Conservation (phyloP, 2,329 filamentous ascomycete species). For the Colletotrichum echinochloae region DNA sequence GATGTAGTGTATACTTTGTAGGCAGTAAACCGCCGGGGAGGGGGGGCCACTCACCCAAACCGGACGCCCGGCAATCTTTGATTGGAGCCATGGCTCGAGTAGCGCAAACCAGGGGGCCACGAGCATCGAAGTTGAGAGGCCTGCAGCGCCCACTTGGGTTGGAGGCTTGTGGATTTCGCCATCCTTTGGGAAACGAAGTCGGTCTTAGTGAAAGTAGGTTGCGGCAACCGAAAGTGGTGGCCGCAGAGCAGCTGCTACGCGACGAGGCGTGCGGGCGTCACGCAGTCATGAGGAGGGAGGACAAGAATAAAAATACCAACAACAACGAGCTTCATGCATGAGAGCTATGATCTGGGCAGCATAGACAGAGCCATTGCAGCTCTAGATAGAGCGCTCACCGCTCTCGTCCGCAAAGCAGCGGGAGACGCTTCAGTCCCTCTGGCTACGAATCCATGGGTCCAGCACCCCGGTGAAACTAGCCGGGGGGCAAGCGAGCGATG, state of each 20-base stretch:
- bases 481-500: slow-evolving; percentile 21
- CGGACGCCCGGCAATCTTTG: slow-evolving; percentile 37
- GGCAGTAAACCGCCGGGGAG: not conserved
- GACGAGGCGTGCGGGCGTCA: slow-evolving; percentile 19
- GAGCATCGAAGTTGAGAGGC: slow-evolving; percentile 24
- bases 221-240: slow-evolving; percentile 18
- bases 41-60: slow-evolving; percentile 32
- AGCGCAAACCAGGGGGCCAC: slow-evolving; percentile 30
- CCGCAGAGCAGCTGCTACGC: slow-evolving; percentile 1
- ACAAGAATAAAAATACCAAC: not conserved
- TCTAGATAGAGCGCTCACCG: slow-evolving; percentile 21
- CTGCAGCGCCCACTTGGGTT: slow-evolving; percentile 9
- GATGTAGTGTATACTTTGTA: not conserved
- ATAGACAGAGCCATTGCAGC: slow-evolving; percentile 12
- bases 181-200: not conserved
- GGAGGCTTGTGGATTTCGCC: not conserved
- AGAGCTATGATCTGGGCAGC: not conserved
- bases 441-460: slow-evolving; percentile 5
- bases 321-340: not conserved
- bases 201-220: not conserved
- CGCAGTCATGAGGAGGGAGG: slow-evolving; percentile 18
- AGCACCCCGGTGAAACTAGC: slow-evolving; percentile 20
- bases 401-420: not conserved
- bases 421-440: not conserved
- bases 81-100: slow-evolving; percentile 34